Evolutionary conservation across 2,329 filamentous ascomycete genomes (phyloP).

Genomic region (Aspergillus pseudoglaucus): DNA sequence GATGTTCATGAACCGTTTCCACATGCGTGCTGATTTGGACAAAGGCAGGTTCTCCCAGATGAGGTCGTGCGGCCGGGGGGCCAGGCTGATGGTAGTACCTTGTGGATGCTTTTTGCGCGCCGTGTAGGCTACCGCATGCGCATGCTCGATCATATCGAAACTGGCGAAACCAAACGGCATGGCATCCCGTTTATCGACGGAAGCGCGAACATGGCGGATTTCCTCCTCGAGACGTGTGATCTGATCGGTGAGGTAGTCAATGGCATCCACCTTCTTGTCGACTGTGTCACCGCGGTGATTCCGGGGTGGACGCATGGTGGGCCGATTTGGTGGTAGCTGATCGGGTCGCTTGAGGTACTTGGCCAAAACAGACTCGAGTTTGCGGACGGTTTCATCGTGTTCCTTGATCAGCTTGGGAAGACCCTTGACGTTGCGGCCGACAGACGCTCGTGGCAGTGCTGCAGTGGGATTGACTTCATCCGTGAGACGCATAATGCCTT

Average conservation of each 20-base stretch:
- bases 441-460: slow-evolving; percentile 69
- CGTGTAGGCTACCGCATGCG: slow-evolving; percentile 78
- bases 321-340: slow-evolving; percentile 68
- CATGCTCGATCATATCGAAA: slow-evolving; percentile 79
- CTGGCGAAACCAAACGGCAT: slow-evolving; percentile 93
- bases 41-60: slow-evolving; percentile 93
- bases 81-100: slow-evolving; percentile 69
- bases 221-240: slow-evolving; percentile 77
- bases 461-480: slow-evolving; percentile 73
- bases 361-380: slow-evolving; percentile 75
- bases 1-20: slow-evolving; percentile 70
- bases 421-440: slow-evolving; percentile 87
- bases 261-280: slow-evolving; percentile 76
- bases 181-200: slow-evolving; percentile 79
- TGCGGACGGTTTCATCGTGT: slow-evolving; percentile 72
- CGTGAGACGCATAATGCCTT: slow-evolving; percentile 78
- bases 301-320: slow-evolving; percentile 72
- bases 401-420: slow-evolving; percentile 78
- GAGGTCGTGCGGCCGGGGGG: slow-evolving; percentile 81
- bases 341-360: slow-evolving; percentile 87
- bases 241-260: slow-evolving; percentile 81
- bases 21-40: slow-evolving; percentile 59
- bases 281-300: slow-evolving; percentile 62
- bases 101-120: slow-evolving; percentile 74
- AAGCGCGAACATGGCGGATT: slow-evolving; percentile 74